Evolutionary conservation across 1,284 basidiomycete genomes (phyloP), one percentile per base, ranked within the genome.

Genomic region (Tremellales sp.): DNA sequence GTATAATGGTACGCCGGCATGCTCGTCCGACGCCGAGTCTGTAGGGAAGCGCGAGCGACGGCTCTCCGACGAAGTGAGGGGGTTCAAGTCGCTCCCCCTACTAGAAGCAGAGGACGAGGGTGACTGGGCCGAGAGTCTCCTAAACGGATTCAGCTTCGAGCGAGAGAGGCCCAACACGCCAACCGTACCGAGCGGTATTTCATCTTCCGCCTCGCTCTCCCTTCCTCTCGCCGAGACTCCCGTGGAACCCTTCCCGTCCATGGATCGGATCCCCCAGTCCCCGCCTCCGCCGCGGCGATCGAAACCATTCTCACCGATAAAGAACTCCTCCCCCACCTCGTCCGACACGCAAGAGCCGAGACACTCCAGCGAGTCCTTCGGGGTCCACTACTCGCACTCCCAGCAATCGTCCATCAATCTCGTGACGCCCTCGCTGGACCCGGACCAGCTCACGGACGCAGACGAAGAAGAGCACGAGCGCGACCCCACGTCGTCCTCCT

Each of bases 1-100:
- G n/a, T n/a, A n/a, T n/a, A n/a, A n/a, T n/a, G n/a, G n/a, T n/a
- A n/a, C n/a, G n/a, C n/a, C n/a, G n/a, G n/a, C n/a, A n/a, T n/a
- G n/a, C n/a, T n/a, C n/a, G n/a, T n/a, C n/a, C n/a, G n/a, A n/a
- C n/a, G n/a, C n/a, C n/a, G n/a, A n/a, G n/a, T n/a, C n/a, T n/a
- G n/a, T n/a, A n/a, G n/a, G n/a, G 36, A 43, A 39, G 13, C 27
- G 16, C n/a, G 57, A 54, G 21, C 43, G 45, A 27, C 47, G 67
- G 7, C 36, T 68, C 8, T 69, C 65, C 1, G 63, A 61, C 35
- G 64, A 69, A 28, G 35, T 71, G 10, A 45, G 57, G 6, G 58
- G 55, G 1, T 71, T 71, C 51, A 53, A 52, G 5, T 53, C 53
- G 16, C 45, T 65, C 18, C 43, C 47, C 9, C 43, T 63, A 14